phyloP scores from a whole-genome alignment of 352 stramenopile species.

The Phytophthora podocarpi region DNA sequence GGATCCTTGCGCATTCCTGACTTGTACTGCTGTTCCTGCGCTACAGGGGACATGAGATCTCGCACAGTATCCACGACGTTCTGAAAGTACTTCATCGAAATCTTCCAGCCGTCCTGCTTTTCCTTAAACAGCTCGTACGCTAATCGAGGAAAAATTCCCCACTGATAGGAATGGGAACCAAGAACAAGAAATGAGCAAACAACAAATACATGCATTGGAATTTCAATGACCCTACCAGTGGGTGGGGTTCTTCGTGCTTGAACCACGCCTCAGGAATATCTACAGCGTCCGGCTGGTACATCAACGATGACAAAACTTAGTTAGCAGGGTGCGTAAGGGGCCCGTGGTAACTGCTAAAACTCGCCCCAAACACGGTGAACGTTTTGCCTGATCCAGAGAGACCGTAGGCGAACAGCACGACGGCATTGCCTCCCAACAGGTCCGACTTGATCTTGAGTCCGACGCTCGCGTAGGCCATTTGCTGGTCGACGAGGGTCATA shows the following conservation, averaged over 20 bases:
- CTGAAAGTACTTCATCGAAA: conserved; percentile 98
- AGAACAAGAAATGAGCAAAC: conserved; percentile 6
- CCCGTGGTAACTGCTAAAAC: conserved; percentile 14
- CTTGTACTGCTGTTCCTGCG: conserved; percentile 95
- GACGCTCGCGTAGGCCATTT: conserved; percentile 89
- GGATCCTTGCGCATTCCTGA: conserved; percentile 94
- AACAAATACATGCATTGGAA: neutral
- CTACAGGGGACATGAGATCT: conserved; percentile 94
- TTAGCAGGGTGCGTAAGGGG: neutral
- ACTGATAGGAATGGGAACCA: conserved; percentile 36
- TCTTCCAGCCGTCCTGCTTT: conserved; percentile 95
- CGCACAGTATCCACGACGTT: conserved; percentile 96
- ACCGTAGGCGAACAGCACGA: conserved; percentile 94
- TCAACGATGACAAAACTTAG: conserved; percentile 5
- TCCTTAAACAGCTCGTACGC: conserved; percentile 95
- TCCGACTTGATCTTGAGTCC: conserved; percentile 93
- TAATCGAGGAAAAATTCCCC: conserved; percentile 92
- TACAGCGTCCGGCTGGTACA: conserved; percentile 79
- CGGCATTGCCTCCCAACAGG: conserved; percentile 90
- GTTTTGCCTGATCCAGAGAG: conserved; percentile 93
- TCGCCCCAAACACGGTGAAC: conserved; percentile 92
- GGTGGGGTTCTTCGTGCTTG: conserved; percentile 90
- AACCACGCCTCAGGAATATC: conserved; percentile 95
- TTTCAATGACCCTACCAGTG: conserved; percentile 42
- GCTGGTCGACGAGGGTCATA: conserved; percentile 92